Evolutionary conservation across 352 stramenopile species (phyloP), one percentile per base, ranked within the genome.

Genomic region (Phytophthora agathidicida): DNA sequence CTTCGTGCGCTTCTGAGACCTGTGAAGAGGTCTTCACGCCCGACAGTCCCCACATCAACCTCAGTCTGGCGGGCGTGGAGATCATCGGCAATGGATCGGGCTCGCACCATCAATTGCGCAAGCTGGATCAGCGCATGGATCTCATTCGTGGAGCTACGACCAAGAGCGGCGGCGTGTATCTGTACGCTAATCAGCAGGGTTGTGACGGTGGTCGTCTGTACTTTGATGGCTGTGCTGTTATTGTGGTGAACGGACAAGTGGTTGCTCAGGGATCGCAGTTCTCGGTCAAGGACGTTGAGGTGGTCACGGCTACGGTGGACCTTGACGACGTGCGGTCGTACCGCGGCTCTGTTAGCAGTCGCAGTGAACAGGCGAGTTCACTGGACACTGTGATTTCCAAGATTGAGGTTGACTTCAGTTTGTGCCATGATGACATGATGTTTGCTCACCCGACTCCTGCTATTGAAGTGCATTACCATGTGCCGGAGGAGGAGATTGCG

Each of bases 21-120:
- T 99, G 97, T 69, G 97, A 99, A 74, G 97, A 99, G 73, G 77
- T 99, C 24, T 99, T 98, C 85, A 99, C 97, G 22, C 95, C 97
- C 0, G 79, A 94, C 57, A 90, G 89, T 31, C 94, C 97, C 9
- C 96, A 99, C 73, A 99, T 99, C 71, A 88, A 96, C 39, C 70
- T 98, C 4, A 75, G 73, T 54, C 72, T 99, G 19, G 79, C 88
- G 2, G 97, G 97, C 22, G 96, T 99, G 16, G 96, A 99, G 65
- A 99, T 99, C 65, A 96, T 99, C 52, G 93, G 94, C 10, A 99
- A 99, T 66, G 97, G 97, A 7, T 98, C 90, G 6, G 97, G 96
- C 6, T 98, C 89, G 43, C 97, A 99, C 82, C 97, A 99, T 66
- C 89, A 99, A 71, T 73, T 99, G 33, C 90, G 94, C 53, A 98